Percentiles rank a stretch among this genome's conserved stretches.
These are phyloP conservation scores for Microsporum canis DNA, from an alignment of 2,329 filamentous ascomycete genomes.

Conservation along the genomic window DNA sequence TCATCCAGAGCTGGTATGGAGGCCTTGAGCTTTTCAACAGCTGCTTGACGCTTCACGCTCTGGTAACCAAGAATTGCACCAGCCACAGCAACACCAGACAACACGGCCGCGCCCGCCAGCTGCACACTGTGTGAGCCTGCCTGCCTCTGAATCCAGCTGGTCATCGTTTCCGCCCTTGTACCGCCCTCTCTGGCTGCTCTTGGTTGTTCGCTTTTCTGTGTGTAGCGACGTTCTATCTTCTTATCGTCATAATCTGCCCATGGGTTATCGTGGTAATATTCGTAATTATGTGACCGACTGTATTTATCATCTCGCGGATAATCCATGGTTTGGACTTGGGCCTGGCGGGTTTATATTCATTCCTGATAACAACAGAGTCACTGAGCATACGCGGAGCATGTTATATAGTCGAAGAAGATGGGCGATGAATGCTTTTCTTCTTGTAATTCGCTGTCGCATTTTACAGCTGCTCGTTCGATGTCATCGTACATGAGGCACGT, in stretches of 20 bases:
- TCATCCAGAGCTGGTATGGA: constrained; percentile 47
- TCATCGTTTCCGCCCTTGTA: constrained; percentile 23
- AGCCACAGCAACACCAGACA: constrained; percentile 35
- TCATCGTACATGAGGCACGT: constrained; percentile 2
- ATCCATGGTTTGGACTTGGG: neutral
- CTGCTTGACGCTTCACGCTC: constrained; percentile 43
- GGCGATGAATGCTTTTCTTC: neutral
- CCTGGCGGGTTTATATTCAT: neutral
- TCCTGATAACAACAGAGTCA: neutral
- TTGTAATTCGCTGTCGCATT: neutral
- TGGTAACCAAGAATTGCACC: constrained; percentile 48
- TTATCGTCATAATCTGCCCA: constrained; percentile 4
- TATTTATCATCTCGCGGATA: constrained; percentile 2
- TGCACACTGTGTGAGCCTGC: constrained; percentile 32
- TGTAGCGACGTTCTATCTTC: neutral
- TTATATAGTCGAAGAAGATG: neutral
- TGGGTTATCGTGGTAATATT: constrained; percentile 4
- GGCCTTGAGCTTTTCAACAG: constrained; percentile 47
- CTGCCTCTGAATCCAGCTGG: constrained; percentile 36
- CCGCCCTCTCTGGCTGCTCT: neutral
- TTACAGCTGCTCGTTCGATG: neutral
- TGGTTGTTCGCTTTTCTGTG: neutral
- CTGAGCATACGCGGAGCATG: neutral
- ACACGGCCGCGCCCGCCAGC: constrained; percentile 33
- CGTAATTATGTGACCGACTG: constrained; percentile 1